These are phyloP conservation scores for Ogataea naganishii DNA, from an alignment of 805 yeast species.

Conservation along the genomic window DNA sequence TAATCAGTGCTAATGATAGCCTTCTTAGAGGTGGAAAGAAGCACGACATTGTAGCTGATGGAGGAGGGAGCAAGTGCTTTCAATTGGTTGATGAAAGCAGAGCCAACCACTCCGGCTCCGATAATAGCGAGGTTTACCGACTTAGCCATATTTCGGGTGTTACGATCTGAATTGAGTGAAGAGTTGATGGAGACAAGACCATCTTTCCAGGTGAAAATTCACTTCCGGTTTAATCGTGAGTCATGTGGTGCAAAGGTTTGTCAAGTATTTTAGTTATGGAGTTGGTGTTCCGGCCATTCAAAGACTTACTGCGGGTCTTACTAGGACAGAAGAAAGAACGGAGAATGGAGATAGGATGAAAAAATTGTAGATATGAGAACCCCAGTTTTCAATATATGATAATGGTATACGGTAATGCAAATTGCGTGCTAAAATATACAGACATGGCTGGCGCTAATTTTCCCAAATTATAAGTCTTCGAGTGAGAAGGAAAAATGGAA, in stretches of 20 bases:
- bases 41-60: slow-evolving; percentile 66
- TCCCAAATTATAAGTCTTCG: too few relatives aligned
- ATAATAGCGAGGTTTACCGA: slow-evolving; percentile 63
- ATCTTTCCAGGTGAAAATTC: not conserved
- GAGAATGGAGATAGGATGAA: too few relatives aligned
- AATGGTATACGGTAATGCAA: too few relatives aligned
- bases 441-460: too few relatives aligned
- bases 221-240: not conserved
- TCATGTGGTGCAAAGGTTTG: too few relatives aligned
- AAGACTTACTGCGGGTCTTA: not conserved
- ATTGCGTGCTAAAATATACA: too few relatives aligned
- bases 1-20: slow-evolving; percentile 65
- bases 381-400: too few relatives aligned
- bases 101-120: slow-evolving; percentile 94
- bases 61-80: slow-evolving; percentile 44
- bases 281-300: too few relatives aligned
- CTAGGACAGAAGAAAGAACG: not conserved
- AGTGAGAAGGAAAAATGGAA: too few relatives aligned
- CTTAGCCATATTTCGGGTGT: slow-evolving; percentile 30
- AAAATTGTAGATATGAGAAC: too few relatives aligned
- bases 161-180: not conserved
- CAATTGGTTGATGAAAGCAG: slow-evolving; percentile 82
- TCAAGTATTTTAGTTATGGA: too few relatives aligned
- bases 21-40: slow-evolving; percentile 67
- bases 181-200: not conserved